Conservation (phyloP, 768 basidiomycete species). For the Trametopsis cervina region DNA sequence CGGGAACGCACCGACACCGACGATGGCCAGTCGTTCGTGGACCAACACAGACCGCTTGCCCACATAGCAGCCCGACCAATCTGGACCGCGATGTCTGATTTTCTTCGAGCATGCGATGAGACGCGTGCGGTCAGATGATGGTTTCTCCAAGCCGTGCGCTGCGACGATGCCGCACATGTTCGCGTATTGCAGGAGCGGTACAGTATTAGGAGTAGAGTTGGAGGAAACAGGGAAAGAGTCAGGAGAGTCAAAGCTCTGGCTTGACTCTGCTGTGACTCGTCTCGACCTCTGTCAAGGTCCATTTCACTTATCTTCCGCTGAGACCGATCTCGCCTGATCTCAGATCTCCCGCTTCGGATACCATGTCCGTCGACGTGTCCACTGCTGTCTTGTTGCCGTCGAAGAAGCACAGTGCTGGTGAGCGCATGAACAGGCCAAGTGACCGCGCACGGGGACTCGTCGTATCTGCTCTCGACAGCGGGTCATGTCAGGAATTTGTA, state of each 20-base stretch:
- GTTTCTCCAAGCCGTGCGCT: conserved; percentile 72
- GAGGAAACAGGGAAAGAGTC: too few relatives aligned
- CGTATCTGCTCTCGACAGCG: not conserved
- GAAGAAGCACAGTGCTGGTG: too few relatives aligned
- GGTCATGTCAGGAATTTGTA: not conserved
- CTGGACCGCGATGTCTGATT: conserved; percentile 91
- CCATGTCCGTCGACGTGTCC: not conserved
- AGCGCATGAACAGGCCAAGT: not conserved
- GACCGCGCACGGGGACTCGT: not conserved
- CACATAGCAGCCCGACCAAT: conserved; percentile 96
- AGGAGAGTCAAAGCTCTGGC: too few relatives aligned
- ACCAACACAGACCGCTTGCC: conserved; percentile 77
- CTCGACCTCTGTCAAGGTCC: not conserved
- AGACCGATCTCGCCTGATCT: not conserved
- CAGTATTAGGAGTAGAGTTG: too few relatives aligned
- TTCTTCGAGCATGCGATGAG: conserved; percentile 85
- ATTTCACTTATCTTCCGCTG: not conserved
- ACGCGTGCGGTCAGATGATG: conserved; percentile 57
- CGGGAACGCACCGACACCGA: conserved; percentile 79
- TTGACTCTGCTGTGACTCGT: not conserved
- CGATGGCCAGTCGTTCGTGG: conserved; percentile 95
- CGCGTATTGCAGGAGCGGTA: not conserved
- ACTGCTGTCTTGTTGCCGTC: too few relatives aligned
- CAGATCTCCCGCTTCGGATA: not conserved
- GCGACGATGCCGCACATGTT: conserved; percentile 92